Base-by-base conservation (phyloP, 73 alveolate genomes). In the Breviolum minutum region DNA sequence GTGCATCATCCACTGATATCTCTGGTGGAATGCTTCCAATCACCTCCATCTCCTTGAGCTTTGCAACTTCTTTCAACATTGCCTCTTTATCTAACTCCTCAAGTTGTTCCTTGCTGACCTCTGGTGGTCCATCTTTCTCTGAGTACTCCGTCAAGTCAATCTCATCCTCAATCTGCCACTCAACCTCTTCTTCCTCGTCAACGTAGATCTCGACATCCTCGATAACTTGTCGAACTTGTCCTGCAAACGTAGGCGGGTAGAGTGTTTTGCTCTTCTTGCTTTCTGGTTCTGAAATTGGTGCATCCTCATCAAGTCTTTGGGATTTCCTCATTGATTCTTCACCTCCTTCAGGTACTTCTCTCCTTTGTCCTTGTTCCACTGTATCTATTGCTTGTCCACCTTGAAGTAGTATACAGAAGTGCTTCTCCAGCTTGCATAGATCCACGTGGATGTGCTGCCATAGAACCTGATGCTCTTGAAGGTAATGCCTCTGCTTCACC, bases 41-140 rank as follows among this genome's bases (percentile, higher is more conserved):
- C 8, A 81, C 90, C 7, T 40, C 40, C 32, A 81, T 12, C 5
- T 48, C 48, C 8, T 54, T 40, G 70, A 81, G 29, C 24, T 69
- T 5, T 5, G 40, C 90, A 9, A 81, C 24, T 20, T 81, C 90
- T 0, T 8, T 6, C 20, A 12, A 13, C 90, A 81, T 81, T 1
- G 90, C 90, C 8, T 40, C 19, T 20, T 10, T 10, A 40, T 81
- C 90, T 14, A 81, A 20, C 0, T 26, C 9, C 1, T 16, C 19
- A 4, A 81, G 71, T 20, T 81, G 70, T 0, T 77, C 87, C 1
- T 0, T 64, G 5, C 24, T 30, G 5, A 77, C 87, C 2, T 77
- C 63, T n/a, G 90, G 90, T 13, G 90, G 90, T 13, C 90, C 90
- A 40, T 32, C 24, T n/a, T n/a, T 2, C 70, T 69, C 54, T 81